Percentiles rank a stretch among this genome's conserved stretches.
Conservation (phyloP, 1,284 basidiomycete genomes). For the Ceratobasidium theobromae region DNA sequence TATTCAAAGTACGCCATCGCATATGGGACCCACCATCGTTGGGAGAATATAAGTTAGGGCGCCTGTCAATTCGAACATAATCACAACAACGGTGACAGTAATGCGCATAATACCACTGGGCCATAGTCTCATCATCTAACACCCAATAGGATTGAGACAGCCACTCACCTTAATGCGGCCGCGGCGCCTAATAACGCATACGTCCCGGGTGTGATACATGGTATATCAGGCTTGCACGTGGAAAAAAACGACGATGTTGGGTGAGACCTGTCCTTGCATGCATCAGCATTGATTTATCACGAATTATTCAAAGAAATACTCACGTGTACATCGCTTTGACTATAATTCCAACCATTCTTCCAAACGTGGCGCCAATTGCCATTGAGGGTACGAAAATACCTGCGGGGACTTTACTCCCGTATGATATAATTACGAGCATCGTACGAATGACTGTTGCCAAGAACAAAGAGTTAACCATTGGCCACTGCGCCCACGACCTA, state of each 20-base stretch:
- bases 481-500: constrained; percentile 90
- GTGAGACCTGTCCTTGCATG: constrained; percentile 60
- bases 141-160: constrained; percentile 2
- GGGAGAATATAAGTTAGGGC: constrained; percentile 97
- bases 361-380: constrained; percentile 96
- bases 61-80: constrained; percentile 99
- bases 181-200: constrained; percentile 95
- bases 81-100: constrained; percentile 97
- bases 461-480: constrained; percentile 89
- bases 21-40: constrained; percentile 74
- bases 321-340: constrained; percentile 90
- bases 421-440: constrained; percentile 86
- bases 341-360: constrained; percentile 92
- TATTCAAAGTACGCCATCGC: background rate
- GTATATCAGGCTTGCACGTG: constrained; percentile 86
- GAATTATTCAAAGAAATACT: constrained; percentile 38
- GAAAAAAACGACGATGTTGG: constrained; percentile 85
- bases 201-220: constrained; percentile 98
- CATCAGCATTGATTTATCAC: background rate
- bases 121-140: constrained; percentile 36
- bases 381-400: constrained; percentile 98
- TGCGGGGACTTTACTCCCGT: constrained; percentile 95
- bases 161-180: constrained; percentile 81
- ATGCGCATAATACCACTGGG: constrained; percentile 93
- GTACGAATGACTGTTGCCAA: constrained; percentile 89